Evolutionary conservation across 2,329 filamentous ascomycete species (phyloP), one percentile per base, ranked within the genome.

Genomic region (Simplicillium sp.): DNA sequence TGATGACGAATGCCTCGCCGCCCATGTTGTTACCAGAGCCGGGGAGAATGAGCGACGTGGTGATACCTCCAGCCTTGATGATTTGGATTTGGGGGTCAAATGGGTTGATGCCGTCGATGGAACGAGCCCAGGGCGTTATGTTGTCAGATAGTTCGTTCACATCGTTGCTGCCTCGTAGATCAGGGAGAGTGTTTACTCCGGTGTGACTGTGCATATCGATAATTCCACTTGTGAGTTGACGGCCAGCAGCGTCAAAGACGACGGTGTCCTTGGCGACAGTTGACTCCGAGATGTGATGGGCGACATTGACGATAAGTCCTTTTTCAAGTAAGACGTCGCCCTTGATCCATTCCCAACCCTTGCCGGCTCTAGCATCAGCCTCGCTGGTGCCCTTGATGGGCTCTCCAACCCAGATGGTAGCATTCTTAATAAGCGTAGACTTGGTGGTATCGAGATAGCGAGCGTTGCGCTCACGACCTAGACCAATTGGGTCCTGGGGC

Each of bases 11-110:
- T 0, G 80, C 82, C 54, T 85, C 80, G 45, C 82, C 82, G 17
- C 78, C 82, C 33, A 86, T 84, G 53, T 84, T 84, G 57, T 83
- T 86, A n/a, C 72, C 78, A 1, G 76, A 81, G 2, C 82, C 81
- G 1, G 82, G 81, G 1, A 85, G 65, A 4, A 84, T 63, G 2
- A 85, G 64, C 17, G 74, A 80, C 0, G 80, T 82, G 0, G 81
- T 85, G 1, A 85, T 80, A n/a, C 81, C 81, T 7, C 81, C 81
- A 1, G 78, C 82, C 51, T 83, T 84, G 64, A 85, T 84, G 47
- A 80, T 74, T 47, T 80, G 70, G 11, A 84, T 71, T 49, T 83
- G 80, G 12, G 68, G 71, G 50, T 84, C 81, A 11, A 75, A 62
- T 0, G 79, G 75, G 49, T 81, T 70, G 29, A 86, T 60, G 3